A percentile compares a stretch with the other conserved stretches of the same genome.
These are phyloP conservation scores for Physcomitrellopsis africana DNA, from an alignment of 225 moss, liverwort and hornwort genomes.

Conservation along the genomic window DNA sequence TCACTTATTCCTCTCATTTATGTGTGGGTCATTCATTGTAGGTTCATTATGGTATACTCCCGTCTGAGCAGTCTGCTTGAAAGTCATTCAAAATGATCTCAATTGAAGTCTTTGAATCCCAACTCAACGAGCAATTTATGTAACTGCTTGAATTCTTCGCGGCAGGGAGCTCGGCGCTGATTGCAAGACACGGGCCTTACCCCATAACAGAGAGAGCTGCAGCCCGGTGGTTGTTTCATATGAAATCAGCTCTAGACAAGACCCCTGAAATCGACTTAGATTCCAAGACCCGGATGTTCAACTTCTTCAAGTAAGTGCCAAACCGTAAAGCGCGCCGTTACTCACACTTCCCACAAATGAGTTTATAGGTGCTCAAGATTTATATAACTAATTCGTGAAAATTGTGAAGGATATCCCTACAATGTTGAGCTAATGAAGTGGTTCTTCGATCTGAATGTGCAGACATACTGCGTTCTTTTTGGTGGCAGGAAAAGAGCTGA, in stretches of 20 bases:
- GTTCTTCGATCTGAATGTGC: not conserved
- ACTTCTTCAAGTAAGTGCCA: constrained; percentile 69
- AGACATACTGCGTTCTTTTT: constrained; percentile 80
- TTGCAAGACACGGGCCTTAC: constrained; percentile 72
- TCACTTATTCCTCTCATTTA: not conserved
- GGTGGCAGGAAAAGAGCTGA: constrained; percentile 80
- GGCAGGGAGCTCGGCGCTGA: constrained; percentile 68
- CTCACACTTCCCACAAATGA: too few species aligned
- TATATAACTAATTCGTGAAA: not conserved
- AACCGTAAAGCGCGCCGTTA: too few species aligned
- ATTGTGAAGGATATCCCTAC: not conserved
- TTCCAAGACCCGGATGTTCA: constrained; percentile 63
- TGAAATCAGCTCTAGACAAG: constrained; percentile 67
- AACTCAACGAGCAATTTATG: not conserved
- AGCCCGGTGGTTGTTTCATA: constrained; percentile 72
- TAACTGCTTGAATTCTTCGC: not conserved
- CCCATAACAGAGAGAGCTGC: constrained; percentile 75
- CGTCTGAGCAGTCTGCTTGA: not conserved
- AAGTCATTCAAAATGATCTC: not conserved
- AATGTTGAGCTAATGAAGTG: not conserved
- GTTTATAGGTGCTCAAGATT: not conserved
- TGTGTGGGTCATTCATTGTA: not conserved
- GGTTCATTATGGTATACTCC: not conserved
- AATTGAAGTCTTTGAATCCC: too few species aligned
- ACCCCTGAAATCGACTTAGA: constrained; percentile 59